Conservation (phyloP, 78 protist species). For the Dictyostelium brefeldianum region DNA sequence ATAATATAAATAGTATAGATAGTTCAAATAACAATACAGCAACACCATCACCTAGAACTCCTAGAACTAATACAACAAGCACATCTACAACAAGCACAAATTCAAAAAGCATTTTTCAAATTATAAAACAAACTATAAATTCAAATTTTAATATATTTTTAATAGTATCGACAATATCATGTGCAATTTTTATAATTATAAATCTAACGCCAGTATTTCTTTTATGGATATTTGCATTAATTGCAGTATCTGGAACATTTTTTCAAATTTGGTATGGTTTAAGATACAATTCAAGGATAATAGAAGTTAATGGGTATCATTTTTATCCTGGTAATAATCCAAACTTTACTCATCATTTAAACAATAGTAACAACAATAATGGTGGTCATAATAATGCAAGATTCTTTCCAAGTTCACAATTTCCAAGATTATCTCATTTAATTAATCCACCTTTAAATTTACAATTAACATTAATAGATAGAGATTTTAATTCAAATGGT, state of each 20-base stretch:
- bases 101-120: background rate
- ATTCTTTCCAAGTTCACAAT: slow-evolving; percentile 20
- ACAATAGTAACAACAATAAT: background rate
- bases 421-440: slow-evolving; percentile 43
- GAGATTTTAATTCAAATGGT: slow-evolving; percentile 81
- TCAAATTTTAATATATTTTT: slow-evolving; percentile 8
- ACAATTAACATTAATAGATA: slow-evolving; percentile 72
- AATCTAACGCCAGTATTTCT: slow-evolving; percentile 3
- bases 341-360: background rate
- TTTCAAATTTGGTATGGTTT: slow-evolving; percentile 30
- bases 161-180: slow-evolving; percentile 11
- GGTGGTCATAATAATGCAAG: background rate
- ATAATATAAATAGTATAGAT: slow-evolving; percentile 1
- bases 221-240: slow-evolving; percentile 21
- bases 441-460: slow-evolving; percentile 53
- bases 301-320: slow-evolving; percentile 26
- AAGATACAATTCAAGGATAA: slow-evolving; percentile 11
- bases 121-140: background rate
- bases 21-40: slow-evolving; percentile 12
- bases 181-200: background rate
- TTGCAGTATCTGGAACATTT: slow-evolving; percentile 27
- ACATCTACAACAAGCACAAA: background rate
- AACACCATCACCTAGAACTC: slow-evolving; percentile 4
- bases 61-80: background rate
- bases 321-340: slow-evolving; percentile 11